Conservation (phyloP, 2,329 filamentous ascomycete genomes). For the Calonectria henricotiae region DNA sequence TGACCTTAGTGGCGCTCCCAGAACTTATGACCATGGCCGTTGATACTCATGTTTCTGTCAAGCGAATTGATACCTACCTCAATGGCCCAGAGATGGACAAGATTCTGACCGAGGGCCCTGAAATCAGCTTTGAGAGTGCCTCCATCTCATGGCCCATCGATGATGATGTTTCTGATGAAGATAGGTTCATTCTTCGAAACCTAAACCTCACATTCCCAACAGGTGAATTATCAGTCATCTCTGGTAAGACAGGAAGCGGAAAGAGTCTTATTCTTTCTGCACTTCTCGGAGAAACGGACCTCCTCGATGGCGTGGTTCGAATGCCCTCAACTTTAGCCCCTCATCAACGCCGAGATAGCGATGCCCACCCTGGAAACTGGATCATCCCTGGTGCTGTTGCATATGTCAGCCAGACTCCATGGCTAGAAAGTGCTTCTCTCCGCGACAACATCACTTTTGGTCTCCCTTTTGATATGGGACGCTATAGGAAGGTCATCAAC, state of each 20-base stretch:
- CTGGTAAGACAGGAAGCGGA: constrained; percentile 83
- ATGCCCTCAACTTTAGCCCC: constrained; percentile 68
- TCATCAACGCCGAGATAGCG: constrained; percentile 72
- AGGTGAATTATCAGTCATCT: constrained; percentile 81
- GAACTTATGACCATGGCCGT: constrained; percentile 80
- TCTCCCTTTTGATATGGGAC: constrained; percentile 77
- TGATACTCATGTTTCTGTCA: constrained; percentile 82
- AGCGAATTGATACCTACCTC: constrained; percentile 81
- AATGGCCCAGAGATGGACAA: constrained; percentile 75
- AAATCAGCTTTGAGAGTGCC: constrained; percentile 77
- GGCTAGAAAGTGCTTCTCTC: constrained; percentile 88
- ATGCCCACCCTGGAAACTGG: constrained; percentile 78
- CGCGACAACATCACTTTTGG: constrained; percentile 86
- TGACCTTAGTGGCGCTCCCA: constrained; percentile 79
- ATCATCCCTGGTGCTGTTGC: constrained; percentile 80
- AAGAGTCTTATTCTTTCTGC: constrained; percentile 84
- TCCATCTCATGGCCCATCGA: constrained; percentile 84
- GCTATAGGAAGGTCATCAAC: constrained; percentile 80
- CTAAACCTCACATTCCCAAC: constrained; percentile 78
- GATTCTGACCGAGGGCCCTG: constrained; percentile 70
- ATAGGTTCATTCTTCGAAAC: constrained; percentile 77
- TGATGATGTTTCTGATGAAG: constrained; percentile 69
- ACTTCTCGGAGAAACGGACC: constrained; percentile 82
- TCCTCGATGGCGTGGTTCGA: constrained; percentile 75
- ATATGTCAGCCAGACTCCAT: constrained; percentile 85